Evolutionary conservation across 1,139 yeast genomes (phyloP), one percentile per base, ranked within the genome.

Genomic region (Pichia sp.): DNA sequence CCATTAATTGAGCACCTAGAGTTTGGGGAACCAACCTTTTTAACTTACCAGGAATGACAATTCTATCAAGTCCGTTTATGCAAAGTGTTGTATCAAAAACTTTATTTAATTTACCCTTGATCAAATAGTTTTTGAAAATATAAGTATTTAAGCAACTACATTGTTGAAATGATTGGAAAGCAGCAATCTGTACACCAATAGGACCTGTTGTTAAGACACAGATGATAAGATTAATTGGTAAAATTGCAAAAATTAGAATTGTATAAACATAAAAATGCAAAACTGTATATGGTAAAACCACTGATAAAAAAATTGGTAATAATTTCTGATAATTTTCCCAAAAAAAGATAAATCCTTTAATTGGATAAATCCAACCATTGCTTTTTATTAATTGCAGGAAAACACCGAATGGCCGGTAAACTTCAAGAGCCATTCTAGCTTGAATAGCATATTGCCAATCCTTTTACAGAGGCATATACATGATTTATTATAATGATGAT

Each of bases 21-120:
- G 55, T 43, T 20, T 56, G 54, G 2, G 52, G 53, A 8, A 60
- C 61, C 6, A 56, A 49, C 35, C 64, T 50, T 42, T 55, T 58
- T 37, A 61, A 43, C 42, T 57, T 61, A 6, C 64, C 64, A 1
- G 63, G 62, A 16, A 56, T 49, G 12, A 59, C 64, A 6, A 59
- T 48, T 3, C 42, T 37, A 36, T 57, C 58, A 31, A 56, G 46
- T 0, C 61, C 61, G 23, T 51, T 51, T 8, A 51, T 38, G 37
- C 62, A 60, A 27, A 60, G 40, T 7, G 60, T 52, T 6, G 47
- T 46, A 41, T 60, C 63, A 46, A 60, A 60, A 8, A 57, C 36
- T 12, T 45, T 49, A 29, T 52, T 55, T 50, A 59, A 45, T 37
- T 57, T 58, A 7, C 51, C 48, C 1, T 55, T 53, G 33, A 57